Evolutionary conservation across 2,329 filamentous ascomycete genomes (phyloP).

Genomic region (Coniochaeta prunicola): DNA sequence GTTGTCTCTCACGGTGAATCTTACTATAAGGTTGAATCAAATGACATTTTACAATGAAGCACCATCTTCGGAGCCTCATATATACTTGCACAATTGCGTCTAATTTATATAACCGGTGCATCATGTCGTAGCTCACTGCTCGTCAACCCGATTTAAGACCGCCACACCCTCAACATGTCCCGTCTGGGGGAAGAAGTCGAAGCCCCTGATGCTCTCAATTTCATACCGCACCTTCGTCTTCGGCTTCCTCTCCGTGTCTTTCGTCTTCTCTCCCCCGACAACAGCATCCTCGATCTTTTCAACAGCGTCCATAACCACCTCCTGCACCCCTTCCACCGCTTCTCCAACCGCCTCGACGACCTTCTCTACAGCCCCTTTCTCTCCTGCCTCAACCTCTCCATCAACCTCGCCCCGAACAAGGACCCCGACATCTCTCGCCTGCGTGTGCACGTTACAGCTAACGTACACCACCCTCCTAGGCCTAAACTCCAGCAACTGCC

Average conservation of each 20-base stretch:
- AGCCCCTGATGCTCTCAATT: constrained; percentile 85
- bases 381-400: constrained; percentile 16
- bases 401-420: constrained; percentile 62
- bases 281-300: background rate
- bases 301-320: background rate
- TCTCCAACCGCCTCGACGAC: background rate
- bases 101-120: background rate
- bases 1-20: background rate
- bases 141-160: constrained; percentile 51
- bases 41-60: background rate
- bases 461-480: constrained; percentile 85
- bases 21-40: background rate
- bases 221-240: constrained; percentile 52
- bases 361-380: constrained; percentile 12
- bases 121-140: constrained; percentile 3
- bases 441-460: constrained; percentile 96
- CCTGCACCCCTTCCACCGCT: background rate
- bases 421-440: constrained; percentile 86
- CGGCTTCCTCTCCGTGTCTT: constrained; percentile 20
- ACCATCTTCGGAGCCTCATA: background rate
- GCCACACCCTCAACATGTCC: constrained; percentile 63
- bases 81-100: background rate
- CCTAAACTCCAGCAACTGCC: constrained; percentile 70
- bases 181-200: constrained; percentile 95
- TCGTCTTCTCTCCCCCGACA: constrained; percentile 11